These are phyloP conservation scores for Cerioporus squamosus DNA, from an alignment of 1,284 basidiomycete genomes.

Conservation along the genomic window DNA sequence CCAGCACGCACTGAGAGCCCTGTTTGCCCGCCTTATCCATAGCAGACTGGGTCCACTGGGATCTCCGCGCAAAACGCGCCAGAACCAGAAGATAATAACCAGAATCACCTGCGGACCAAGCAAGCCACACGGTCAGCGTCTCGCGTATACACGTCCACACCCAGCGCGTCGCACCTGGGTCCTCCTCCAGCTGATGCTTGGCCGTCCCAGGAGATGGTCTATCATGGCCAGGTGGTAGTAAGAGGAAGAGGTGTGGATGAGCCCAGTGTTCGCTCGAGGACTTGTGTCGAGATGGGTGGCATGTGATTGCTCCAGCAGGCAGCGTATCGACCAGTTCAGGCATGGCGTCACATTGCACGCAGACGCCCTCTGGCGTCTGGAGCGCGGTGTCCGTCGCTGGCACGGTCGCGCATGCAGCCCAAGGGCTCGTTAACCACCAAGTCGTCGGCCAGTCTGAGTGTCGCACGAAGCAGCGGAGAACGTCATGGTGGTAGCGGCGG, in stretches of 20 bases:
- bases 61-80: constrained; percentile 75
- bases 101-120: constrained; percentile 67
- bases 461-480: too few species aligned
- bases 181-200: constrained; percentile 44
- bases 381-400: too few species aligned
- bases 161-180: constrained; percentile 32
- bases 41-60: constrained; percentile 68
- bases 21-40: constrained; percentile 65
- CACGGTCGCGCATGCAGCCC: too few species aligned
- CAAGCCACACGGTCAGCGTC: too few species aligned
- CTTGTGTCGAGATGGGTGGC: constrained; percentile 5
- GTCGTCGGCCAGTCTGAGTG: too few species aligned
- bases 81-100: constrained; percentile 90
- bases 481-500: too few species aligned
- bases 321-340: neutral
- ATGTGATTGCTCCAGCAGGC: constrained; percentile 19
- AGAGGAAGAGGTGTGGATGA: constrained; percentile 6
- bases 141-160: too few species aligned
- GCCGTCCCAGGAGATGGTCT: constrained; percentile 42
- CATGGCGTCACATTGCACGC: neutral
- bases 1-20: constrained; percentile 56
- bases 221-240: constrained; percentile 36
- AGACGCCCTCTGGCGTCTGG: too few species aligned
- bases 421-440: too few species aligned
- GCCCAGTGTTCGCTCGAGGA: neutral